Evolutionary conservation across 257 asterid genomes (phyloP).

Genomic region (Solanum tarapatanum): DNA sequence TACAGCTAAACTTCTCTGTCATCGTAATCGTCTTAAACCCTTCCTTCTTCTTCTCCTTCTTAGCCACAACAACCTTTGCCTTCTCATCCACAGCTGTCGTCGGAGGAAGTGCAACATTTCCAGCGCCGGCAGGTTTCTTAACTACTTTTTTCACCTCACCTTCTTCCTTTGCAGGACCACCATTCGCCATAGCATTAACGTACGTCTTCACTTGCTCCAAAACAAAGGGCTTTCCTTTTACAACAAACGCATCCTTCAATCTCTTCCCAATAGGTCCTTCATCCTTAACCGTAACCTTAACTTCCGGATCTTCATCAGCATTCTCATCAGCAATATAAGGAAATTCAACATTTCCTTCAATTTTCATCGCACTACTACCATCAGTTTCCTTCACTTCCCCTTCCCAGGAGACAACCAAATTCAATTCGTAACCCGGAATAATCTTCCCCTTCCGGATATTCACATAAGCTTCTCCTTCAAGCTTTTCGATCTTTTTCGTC

Average conservation of each 20-base stretch:
- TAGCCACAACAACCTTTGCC: not conserved
- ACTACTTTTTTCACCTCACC: slow-evolving; percentile 54
- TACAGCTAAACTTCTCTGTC: slow-evolving; percentile 77
- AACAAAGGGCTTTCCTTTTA: slow-evolving; percentile 65
- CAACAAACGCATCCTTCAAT: slow-evolving; percentile 67
- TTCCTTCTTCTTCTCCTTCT: slow-evolving; percentile 54
- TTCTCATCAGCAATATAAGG: slow-evolving; percentile 92
- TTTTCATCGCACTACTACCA: slow-evolving; percentile 23
- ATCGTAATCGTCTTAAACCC: slow-evolving; percentile 85
- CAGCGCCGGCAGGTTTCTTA: slow-evolving; percentile 5
- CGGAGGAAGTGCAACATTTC: not conserved
- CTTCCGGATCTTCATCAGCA: slow-evolving; percentile 87
- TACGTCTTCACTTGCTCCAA: slow-evolving; percentile 54
- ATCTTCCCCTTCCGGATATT: slow-evolving; percentile 87
- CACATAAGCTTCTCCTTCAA: slow-evolving; percentile 87
- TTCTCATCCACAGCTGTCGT: not conserved
- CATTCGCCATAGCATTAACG: slow-evolving; percentile 60
- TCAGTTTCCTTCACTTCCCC: slow-evolving; percentile 67
- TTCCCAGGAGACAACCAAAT: slow-evolving; percentile 50
- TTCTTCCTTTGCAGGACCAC: slow-evolving; percentile 90
- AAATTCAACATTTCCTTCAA: slow-evolving; percentile 69
- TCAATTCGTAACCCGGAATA: slow-evolving; percentile 80
- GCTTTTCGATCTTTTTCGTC: slow-evolving; percentile 41
- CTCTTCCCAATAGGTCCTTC: slow-evolving; percentile 69
- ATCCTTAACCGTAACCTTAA: slow-evolving; percentile 47